Evolutionary conservation across 345 rosid species (phyloP).

Genomic region (Noccaea caerulescens): DNA sequence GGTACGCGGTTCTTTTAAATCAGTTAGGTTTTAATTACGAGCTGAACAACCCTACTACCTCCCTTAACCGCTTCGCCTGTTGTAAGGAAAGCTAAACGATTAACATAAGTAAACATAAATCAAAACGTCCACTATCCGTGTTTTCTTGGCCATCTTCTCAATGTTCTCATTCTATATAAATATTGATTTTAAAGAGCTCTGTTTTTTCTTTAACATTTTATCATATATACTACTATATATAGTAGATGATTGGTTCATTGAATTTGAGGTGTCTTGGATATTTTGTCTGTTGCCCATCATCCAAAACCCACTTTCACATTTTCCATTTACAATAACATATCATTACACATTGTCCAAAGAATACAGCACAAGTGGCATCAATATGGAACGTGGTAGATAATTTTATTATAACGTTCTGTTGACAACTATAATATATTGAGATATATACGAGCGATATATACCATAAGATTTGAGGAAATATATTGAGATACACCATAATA

Average conservation of each 20-base stretch:
- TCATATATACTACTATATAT: not conserved
- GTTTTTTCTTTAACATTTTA: not conserved
- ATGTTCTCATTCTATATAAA: not conserved
- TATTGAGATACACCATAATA: not conserved
- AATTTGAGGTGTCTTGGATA: constrained; percentile 30
- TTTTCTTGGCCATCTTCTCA: constrained; percentile 9
- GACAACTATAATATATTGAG: constrained; percentile 19
- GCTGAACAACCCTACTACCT: constrained; percentile 5
- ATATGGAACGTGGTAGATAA: constrained; percentile 14
- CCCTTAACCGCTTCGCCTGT: not conserved
- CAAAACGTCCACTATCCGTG: not conserved
- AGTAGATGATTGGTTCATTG: constrained; percentile 34
- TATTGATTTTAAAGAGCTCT: constrained; percentile 1
- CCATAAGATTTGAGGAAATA: too few species aligned
- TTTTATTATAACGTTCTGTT: not conserved
- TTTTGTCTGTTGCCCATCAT: constrained; percentile 32
- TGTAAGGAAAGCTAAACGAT: constrained; percentile 17
- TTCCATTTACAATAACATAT: constrained; percentile 20
- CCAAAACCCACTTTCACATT: constrained; percentile 31
- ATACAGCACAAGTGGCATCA: constrained; percentile 35
- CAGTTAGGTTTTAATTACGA: constrained; percentile 13
- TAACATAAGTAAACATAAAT: constrained; percentile 3
- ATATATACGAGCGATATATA: too few species aligned
- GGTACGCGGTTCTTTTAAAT: not conserved
- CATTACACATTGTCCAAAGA: constrained; percentile 38